Percentiles rank a stretch among this genome's conserved stretches.
These are phyloP conservation scores for Cercophora sp. DNA, from an alignment of 495 filamentous ascomycete species.

Conservation along the genomic window DNA sequence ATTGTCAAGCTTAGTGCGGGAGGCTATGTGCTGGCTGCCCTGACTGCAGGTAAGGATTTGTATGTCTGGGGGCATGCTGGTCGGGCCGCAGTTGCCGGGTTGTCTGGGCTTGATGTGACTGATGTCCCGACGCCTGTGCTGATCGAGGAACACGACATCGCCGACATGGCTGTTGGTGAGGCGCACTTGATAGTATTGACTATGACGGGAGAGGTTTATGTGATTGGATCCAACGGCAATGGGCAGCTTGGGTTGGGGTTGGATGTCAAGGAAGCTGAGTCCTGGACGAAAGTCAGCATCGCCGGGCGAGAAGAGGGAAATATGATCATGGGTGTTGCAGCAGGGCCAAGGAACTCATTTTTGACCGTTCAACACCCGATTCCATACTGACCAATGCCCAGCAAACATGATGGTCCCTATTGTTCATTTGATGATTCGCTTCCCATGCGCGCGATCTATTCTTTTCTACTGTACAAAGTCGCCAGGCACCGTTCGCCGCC, in stretches of 20 bases:
- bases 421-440: slow-evolving; percentile 11
- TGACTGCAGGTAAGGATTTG: slow-evolving; percentile 54
- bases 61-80: slow-evolving; percentile 58
- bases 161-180: slow-evolving; percentile 56
- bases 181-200: slow-evolving; percentile 56
- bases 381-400: no score
- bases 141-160: slow-evolving; percentile 39
- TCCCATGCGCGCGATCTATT: slow-evolving; percentile 29
- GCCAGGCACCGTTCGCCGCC: background rate
- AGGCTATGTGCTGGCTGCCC: slow-evolving; percentile 54
- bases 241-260: slow-evolving; percentile 56
- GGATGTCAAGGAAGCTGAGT: slow-evolving; percentile 7
- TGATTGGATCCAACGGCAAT: slow-evolving; percentile 49
- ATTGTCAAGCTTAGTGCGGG: slow-evolving; percentile 52
- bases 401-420: background rate
- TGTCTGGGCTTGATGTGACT: slow-evolving; percentile 19
- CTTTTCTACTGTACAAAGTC: slow-evolving; percentile 38
- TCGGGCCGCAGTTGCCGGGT: background rate
- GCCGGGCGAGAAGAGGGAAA: slow-evolving; percentile 12
- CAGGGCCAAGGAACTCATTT: slow-evolving; percentile 45
- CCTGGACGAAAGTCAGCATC: slow-evolving; percentile 36
- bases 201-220: slow-evolving; percentile 48
- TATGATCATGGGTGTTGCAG: slow-evolving; percentile 37
- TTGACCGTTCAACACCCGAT: slow-evolving; percentile 36
- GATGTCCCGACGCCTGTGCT: slow-evolving; percentile 31